These are phyloP conservation scores for Chloromonas sp. DNA, from an alignment of 163 green algal species.

Conservation along the genomic window DNA sequence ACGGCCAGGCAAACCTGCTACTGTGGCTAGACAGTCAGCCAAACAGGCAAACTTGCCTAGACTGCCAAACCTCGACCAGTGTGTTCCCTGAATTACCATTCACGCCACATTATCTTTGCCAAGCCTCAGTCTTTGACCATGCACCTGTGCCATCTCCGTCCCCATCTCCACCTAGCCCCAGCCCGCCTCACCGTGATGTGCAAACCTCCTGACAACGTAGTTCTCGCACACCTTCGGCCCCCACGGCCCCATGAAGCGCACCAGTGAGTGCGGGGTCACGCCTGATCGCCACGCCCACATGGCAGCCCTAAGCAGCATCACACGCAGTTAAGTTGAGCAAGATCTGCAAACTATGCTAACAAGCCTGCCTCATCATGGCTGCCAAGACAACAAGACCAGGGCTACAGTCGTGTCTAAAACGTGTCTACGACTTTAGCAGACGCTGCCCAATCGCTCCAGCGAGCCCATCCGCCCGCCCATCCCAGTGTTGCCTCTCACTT, in stretches of 20 bases:
- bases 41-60: not conserved
- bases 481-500: slow-evolving; percentile 4
- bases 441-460: not conserved
- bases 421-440: not conserved
- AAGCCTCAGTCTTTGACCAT: not conserved
- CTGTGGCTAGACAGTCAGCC: not conserved
- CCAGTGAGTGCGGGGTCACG: slow-evolving; percentile 64
- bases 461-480: not conserved
- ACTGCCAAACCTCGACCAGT: not conserved
- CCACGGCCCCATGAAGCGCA: slow-evolving; percentile 66
- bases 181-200: not conserved
- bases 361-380: not conserved
- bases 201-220: slow-evolving; percentile 54
- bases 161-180: not conserved
- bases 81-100: not conserved
- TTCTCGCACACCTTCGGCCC: slow-evolving; percentile 45
- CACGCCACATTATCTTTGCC: not conserved
- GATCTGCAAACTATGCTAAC: not conserved
- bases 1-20: not conserved
- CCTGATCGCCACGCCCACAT: slow-evolving; percentile 57
- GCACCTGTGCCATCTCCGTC: not conserved
- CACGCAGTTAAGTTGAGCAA: not conserved
- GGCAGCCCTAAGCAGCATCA: slow-evolving; percentile 8
- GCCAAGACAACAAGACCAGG: not conserved
- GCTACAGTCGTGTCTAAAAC: not conserved